Percentiles rank a stretch among this genome's conserved stretches.
These are phyloP conservation scores for Cryptococcus floricola DNA, from an alignment of 1,284 basidiomycete species.

Conservation along the genomic window DNA sequence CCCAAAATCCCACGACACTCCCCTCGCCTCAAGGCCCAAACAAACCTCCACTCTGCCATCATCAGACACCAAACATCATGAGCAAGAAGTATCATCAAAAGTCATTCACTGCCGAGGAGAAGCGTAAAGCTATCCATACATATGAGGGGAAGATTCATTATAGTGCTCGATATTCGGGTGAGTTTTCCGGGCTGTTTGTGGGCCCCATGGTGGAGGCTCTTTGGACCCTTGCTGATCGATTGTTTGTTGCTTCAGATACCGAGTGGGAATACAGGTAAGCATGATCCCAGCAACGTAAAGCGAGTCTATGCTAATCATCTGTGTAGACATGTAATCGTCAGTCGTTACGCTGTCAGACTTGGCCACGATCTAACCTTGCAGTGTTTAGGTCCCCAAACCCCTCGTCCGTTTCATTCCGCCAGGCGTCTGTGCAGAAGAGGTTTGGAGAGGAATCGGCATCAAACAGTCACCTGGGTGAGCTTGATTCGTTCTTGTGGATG, in stretches of 20 bases:
- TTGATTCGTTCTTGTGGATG: background rate
- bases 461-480: constrained; percentile 48
- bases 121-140: constrained; percentile 46
- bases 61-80: constrained; percentile 24
- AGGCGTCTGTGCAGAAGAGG: constrained; percentile 46
- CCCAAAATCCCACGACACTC: too few relatives aligned
- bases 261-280: constrained; percentile 49
- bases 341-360: constrained; percentile 10
- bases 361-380: background rate
- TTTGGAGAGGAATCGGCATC: constrained; percentile 49
- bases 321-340: constrained; percentile 48
- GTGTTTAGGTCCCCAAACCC: constrained; percentile 43
- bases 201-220: background rate
- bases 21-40: too few relatives aligned
- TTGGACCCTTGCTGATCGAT: background rate
- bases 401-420: constrained; percentile 46
- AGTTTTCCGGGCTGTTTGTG: constrained; percentile 9
- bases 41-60: too few relatives aligned
- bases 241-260: constrained; percentile 32
- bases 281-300: too few relatives aligned
- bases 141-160: constrained; percentile 49
- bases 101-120: constrained; percentile 43
- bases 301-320: background rate
- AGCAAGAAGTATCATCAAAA: constrained; percentile 44
- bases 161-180: constrained; percentile 41